Evolutionary conservation across 495 filamentous ascomycete genomes (phyloP), one percentile per base, ranked within the genome.

Genomic region (Podospora anserina): DNA sequence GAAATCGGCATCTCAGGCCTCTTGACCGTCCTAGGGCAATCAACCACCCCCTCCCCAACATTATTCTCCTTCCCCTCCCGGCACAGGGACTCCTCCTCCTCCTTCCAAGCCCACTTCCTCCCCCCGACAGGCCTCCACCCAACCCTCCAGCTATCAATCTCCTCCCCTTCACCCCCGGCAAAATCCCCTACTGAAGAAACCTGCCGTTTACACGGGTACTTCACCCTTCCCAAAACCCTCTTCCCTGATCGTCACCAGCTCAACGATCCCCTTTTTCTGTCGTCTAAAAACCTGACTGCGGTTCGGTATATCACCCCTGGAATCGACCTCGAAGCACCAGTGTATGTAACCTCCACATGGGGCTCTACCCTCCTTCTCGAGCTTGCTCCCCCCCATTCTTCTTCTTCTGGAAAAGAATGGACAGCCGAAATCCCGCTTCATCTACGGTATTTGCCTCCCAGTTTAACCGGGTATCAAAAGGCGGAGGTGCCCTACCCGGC

Each of bases 291-390:
- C 72, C 81, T 99, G 59, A 83, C 82, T 27, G 78, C 84, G 0
- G 77, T 97, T 55, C 88, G 86, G 55, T 87, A 87, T 64, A 84
- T 91, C 59, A 86, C 88, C 53, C 89, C 92, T 55, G 92, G 92
- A 57, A 92, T 92, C 3, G 95, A 98, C 71, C 92, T 99, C 61
- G 95, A 99, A 79, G 92, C 92, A 0, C 95, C 95, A 11, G 89
- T 90, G 70, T 99, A 95, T 84, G 87, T 87, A 13, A 82, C 91
- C 57, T 75, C 83, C 27, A 74, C 83, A 66, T 98, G 95, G 96
- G 95, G 95, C 20, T 92, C 89, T 15, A 87, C 85, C 13, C 81
- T 94, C 66, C 85, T 98, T 16, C 72, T 97, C 20, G 90, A 97
- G 73, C 83, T 99, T 23, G 23, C 19, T 84, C 87, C 0, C 83